phyloP scores from a whole-genome alignment of 352 stramenopile genomes.

The Globisporangium yorkense region DNA sequence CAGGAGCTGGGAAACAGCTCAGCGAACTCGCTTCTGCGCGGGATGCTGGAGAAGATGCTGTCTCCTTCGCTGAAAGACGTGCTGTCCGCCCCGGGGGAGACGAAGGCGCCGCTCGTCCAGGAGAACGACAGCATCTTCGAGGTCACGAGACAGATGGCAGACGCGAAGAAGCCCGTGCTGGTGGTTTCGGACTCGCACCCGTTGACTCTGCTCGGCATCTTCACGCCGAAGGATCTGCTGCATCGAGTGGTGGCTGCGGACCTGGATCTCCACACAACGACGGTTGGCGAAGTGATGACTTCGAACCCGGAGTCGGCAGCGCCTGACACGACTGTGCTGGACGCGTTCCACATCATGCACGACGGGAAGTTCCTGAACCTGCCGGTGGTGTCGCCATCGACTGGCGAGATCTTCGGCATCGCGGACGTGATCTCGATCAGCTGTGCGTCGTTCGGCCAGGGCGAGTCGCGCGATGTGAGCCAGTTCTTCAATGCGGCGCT shows the following conservation, averaged over 20 bases:
- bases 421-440: constrained; percentile 80
- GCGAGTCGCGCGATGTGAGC: constrained; percentile 65
- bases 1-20: constrained; percentile 64
- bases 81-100: constrained; percentile 49
- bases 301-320: constrained; percentile 92
- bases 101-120: constrained; percentile 69
- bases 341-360: constrained; percentile 98
- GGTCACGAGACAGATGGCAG: constrained; percentile 70
- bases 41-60: constrained; percentile 87
- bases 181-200: constrained; percentile 61
- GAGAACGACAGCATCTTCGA: constrained; percentile 64
- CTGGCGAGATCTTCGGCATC: constrained; percentile 71
- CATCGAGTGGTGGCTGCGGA: constrained; percentile 91
- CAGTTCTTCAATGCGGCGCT: constrained; percentile 79
- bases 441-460: constrained; percentile 62
- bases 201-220: constrained; percentile 91
- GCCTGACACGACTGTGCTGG: constrained; percentile 92
- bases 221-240: constrained; percentile 98
- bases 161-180: constrained; percentile 70
- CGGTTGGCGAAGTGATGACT: constrained; percentile 93
- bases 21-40: constrained; percentile 53
- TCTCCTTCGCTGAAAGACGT: constrained; percentile 80
- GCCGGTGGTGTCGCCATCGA: constrained; percentile 86
- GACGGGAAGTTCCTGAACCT: constrained; percentile 97
- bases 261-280: constrained; percentile 84